Base-by-base conservation (phyloP, 2,329 filamentous ascomycete species). In the Aspergillus latus region DNA sequence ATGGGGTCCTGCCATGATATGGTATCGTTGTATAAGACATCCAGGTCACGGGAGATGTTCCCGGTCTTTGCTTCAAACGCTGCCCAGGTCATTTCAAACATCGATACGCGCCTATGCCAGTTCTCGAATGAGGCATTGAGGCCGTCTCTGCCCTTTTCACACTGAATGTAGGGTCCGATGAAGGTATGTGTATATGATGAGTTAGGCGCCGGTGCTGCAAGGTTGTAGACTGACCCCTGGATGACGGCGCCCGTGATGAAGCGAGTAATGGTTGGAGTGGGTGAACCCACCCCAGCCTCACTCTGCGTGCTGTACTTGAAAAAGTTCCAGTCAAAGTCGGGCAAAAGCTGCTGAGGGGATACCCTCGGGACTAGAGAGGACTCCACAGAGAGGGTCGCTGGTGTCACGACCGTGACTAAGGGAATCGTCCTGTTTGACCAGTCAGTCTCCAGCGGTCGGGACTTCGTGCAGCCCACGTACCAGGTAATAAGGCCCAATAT, bases 341-440 rank as follows among this genome's bases (percentile, higher is more conserved):
- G 43, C 13, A 53, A 40, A 7, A 3, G 43, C 30, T 53, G 42
- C 10, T 40, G 11, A 4, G n/a, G 15, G 16, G 16, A 16, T 8
- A 37, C 1, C 10, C 6, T 42, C 16, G n/a, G 4, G 30, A 26
- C 29, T 15, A 34, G 4, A 2, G 26, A 32, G 26, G 34, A 32
- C n/a, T 21, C 26, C 15, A 53, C 43, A 10, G 51, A 53, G 1
- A 53, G 36, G 4, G 51, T 53, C 1, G 51, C 32, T 8, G 51
- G 51, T 4, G 51, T 53, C 1, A 53, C 15, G 16, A 53, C 51
- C n/a, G 51, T 53, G 21, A 53, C 51, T 1, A 53, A 26, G 3
- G 51, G 51, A 3, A 53, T 53, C 1, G 2, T 26, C 51, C 51
- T 53, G 26, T n/a, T 5, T 3, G 6, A 16, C 16, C 16, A 16